These are phyloP conservation scores for Avena insularis DNA, from an alignment of 176 grass and related monocot genomes.

Conservation along the genomic window DNA sequence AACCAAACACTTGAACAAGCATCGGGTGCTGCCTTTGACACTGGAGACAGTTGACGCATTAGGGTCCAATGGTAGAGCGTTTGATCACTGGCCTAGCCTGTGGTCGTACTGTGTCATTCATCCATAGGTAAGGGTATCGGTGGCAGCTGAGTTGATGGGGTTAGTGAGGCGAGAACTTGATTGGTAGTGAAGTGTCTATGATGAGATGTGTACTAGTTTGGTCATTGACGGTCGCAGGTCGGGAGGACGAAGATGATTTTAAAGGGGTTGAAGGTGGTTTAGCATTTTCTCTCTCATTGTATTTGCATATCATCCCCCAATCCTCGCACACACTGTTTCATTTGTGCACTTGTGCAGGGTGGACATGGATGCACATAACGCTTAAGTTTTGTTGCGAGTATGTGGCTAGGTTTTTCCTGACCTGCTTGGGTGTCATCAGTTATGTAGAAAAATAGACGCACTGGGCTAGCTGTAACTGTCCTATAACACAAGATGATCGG, in stretches of 20 bases:
- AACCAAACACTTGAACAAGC: neutral
- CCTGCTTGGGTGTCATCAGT: neutral
- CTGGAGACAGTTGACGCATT: neutral
- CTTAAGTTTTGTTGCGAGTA: neutral
- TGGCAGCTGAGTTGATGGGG: constrained; percentile 14
- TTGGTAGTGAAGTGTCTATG: neutral
- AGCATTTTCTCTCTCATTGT: neutral
- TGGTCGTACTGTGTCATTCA: neutral
- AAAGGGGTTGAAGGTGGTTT: neutral
- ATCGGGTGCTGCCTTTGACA: neutral
- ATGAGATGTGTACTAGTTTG: neutral
- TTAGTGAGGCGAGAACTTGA: neutral
- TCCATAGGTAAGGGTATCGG: neutral
- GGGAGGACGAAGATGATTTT: neutral
- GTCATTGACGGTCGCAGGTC: neutral
- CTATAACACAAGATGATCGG: neutral
- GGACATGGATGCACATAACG: too few species aligned
- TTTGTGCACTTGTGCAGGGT: too few species aligned
- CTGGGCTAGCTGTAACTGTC: neutral
- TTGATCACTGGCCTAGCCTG: neutral
- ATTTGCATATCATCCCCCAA: neutral
- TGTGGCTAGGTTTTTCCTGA: constrained; percentile 12
- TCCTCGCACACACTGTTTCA: neutral
- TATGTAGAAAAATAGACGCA: neutral
- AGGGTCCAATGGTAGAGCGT: neutral